Evolutionary conservation across 2,329 filamentous ascomycete genomes (phyloP), one percentile per base, ranked within the genome.

Genomic region (Aspergillaceae sp.): DNA sequence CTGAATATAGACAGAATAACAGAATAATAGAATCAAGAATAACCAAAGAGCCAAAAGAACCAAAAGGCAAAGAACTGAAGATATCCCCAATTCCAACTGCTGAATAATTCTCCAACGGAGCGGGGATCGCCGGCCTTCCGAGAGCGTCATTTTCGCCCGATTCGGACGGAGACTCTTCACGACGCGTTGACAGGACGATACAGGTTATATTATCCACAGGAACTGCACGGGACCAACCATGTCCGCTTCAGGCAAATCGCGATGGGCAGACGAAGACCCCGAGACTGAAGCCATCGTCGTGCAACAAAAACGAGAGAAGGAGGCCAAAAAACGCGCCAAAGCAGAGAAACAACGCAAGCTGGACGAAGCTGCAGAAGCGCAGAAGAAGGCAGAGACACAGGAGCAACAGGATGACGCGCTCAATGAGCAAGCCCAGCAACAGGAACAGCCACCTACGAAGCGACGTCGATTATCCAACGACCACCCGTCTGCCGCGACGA

Each of bases 251-350:
- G 36, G 11, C 11, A 82, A 80, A 63, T 96, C 91, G 43, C 82
- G 91, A 67, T 98, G 92, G 92, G 87, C 86, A 53, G 80, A 89
- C 60, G 82, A 85, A 40, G 86, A 87, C 56, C 87, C 89, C 56
- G 89, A 96, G 63, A 80, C 81, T 26, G 86, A 80, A 38, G 75
- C 84, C 37, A 83, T 87, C 42, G 45, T 68, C 49, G 82, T 82
- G 19, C 80, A 82, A 60, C 76, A 82, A 46, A 91, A 85, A 67
- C 78, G 75, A 51, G 87, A 92, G 63, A 96, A 91, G 69, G 88
- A 94, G 68, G 85, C 89, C 59, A 94, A 92, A 75, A 88, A 86
- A 68, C 83, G 86, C 42, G 72, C 81, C 43, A 96, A 92, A 67
- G 84, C 82, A 29, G 85, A 90, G 62, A 94, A 89, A 67, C 84